phyloP scores from a whole-genome alignment of 2,329 filamentous ascomycete species.

The Fusarium albidum region DNA sequence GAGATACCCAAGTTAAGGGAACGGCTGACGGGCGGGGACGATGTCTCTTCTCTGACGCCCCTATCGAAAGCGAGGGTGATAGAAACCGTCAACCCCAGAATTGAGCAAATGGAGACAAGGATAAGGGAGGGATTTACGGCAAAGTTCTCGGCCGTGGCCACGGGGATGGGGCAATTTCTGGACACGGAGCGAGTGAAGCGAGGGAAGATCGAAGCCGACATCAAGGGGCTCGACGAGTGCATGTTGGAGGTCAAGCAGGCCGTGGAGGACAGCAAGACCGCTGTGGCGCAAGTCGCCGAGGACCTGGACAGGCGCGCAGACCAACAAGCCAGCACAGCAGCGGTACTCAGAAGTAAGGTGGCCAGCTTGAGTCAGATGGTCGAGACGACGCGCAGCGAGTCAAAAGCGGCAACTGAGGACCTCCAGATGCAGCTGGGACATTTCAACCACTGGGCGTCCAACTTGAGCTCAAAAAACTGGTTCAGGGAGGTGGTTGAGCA shows the following conservation, averaged over 20 bases:
- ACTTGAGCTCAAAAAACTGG: conserved; percentile 54
- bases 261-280: background rate
- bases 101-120: conserved; percentile 13
- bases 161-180: conserved; percentile 28
- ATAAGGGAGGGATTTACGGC: conserved; percentile 8
- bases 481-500: conserved; percentile 51
- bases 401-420: conserved; percentile 39
- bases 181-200: conserved; percentile 28
- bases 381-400: conserved; percentile 26
- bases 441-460: conserved; percentile 58
- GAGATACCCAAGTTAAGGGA: conserved; percentile 12
- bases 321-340: conserved; percentile 9
- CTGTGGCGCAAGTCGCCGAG: background rate
- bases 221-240: conserved; percentile 10
- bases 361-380: conserved; percentile 2
- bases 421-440: conserved; percentile 48
- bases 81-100: conserved; percentile 12
- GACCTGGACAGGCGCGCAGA: background rate
- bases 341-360: conserved; percentile 5
- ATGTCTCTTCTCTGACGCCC: background rate
- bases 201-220: conserved; percentile 14
- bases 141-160: conserved; percentile 14
- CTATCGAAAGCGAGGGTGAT: conserved; percentile 17
- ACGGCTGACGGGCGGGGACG: background rate
- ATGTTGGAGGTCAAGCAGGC: conserved; percentile 1